These are phyloP conservation scores for Populus hybrid DNA, from an alignment of 441 rosid genomes.

Conservation along the genomic window DNA sequence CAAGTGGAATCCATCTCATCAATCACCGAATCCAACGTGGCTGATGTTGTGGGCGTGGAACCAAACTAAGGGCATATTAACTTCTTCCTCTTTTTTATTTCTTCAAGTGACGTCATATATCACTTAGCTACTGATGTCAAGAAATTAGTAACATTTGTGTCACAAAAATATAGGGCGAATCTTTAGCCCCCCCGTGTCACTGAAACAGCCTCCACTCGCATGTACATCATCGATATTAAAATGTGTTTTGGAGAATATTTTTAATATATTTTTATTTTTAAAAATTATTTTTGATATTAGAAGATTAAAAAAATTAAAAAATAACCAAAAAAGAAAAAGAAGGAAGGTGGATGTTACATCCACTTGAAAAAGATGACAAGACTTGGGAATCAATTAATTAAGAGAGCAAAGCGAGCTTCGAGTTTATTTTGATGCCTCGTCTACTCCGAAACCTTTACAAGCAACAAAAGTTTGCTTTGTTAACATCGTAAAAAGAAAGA, in stretches of 20 bases:
- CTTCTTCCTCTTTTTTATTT: not conserved
- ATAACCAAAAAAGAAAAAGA: not conserved
- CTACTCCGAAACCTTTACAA: conserved; percentile 6
- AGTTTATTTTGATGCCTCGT: conserved; percentile 11
- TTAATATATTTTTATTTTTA: no score
- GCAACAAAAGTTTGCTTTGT: conserved; percentile 14
- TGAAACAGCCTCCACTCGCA: conserved; percentile 34
- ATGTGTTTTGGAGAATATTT: no score
- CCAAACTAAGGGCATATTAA: conserved; percentile 10
- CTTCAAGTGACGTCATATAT: not conserved
- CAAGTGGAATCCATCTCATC: conserved; percentile 31
- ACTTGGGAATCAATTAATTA: not conserved
- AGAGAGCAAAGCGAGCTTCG: not conserved
- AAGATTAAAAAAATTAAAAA: not conserved
- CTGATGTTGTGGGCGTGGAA: conserved; percentile 7
- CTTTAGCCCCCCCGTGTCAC: conserved; percentile 16
- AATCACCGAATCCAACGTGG: conserved; percentile 24
- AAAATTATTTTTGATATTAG: no score
- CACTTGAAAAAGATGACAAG: not conserved
- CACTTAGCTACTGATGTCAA: not conserved
- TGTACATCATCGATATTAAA: no score
- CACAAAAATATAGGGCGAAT: conserved; percentile 7
- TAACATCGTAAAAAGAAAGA: not conserved
- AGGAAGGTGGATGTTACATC: conserved; percentile 11
- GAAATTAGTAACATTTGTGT: not conserved